Evolutionary conservation across 2,329 filamentous ascomycete species (phyloP).

Genomic region (Aureobasidium mangrovei): DNA sequence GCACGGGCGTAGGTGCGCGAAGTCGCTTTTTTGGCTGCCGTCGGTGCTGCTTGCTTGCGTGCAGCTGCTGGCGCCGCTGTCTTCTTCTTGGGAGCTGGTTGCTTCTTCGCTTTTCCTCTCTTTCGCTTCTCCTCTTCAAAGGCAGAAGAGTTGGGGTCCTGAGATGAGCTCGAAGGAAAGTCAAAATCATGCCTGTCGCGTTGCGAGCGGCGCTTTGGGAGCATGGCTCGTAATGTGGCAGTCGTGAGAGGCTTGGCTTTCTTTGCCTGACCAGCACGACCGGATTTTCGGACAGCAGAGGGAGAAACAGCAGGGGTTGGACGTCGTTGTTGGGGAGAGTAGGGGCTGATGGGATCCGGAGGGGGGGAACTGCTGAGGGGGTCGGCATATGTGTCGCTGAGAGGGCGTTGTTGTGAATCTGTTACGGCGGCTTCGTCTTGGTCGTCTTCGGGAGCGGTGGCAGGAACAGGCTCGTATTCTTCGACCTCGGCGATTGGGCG

Average conservation of each 20-base stretch:
- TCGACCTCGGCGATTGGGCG: neutral
- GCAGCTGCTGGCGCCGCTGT: neutral
- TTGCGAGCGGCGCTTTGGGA: constrained; percentile 33
- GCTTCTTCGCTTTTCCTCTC: constrained; percentile 14
- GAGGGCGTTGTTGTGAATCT: neutral
- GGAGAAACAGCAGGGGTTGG: constrained; percentile 19
- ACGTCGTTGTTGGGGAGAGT: neutral
- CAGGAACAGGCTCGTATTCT: constrained; percentile 6
- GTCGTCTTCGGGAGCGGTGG: constrained; percentile 4
- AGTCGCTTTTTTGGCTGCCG: constrained; percentile 18
- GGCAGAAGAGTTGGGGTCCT: constrained; percentile 23
- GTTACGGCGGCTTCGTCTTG: neutral
- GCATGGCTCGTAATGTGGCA: constrained; percentile 35
- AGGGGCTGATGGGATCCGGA: constrained; percentile 10
- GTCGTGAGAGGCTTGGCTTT: constrained; percentile 29
- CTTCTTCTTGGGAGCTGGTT: neutral
- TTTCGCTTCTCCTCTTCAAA: constrained; percentile 35
- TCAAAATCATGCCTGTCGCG: constrained; percentile 31
- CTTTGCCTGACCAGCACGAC: constrained; percentile 18
- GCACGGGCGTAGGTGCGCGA: constrained; percentile 27
- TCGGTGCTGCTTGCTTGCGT: constrained; percentile 15
- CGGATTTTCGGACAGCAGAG: constrained; percentile 19
- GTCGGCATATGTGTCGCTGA: constrained; percentile 14
- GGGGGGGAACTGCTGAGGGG: constrained; percentile 17
- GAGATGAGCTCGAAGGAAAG: constrained; percentile 29